Base-by-base conservation (phyloP, 768 basidiomycete genomes). In the Panellus pusillus region DNA sequence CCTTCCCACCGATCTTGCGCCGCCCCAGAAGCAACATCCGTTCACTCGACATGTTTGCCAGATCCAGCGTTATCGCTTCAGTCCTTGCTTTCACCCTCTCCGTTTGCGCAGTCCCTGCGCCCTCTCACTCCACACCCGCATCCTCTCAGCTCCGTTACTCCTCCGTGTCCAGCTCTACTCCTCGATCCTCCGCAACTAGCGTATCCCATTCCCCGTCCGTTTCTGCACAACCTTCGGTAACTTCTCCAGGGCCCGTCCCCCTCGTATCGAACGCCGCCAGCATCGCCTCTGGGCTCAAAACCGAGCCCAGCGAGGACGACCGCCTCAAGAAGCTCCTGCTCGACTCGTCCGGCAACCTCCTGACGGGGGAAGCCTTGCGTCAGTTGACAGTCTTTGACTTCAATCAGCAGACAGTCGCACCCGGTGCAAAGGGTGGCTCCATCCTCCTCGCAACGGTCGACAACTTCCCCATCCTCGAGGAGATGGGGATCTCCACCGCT, bases 281-380 rank as follows among this genome's bases (percentile, higher is more conserved):
- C 39, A 9, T 40, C 39, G 39, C 39, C 2, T 9, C 39, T 15
- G 39, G 17, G 19, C n/a, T 40, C 17, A 40, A 20, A n/a, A 40
- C 12, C n/a, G 17, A 40, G 19, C 47, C 46, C 44, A 56, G 39
- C 39, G 17, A 42, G 28, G 28, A 28, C 35, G 53, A 54, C 35
- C 53, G 53, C 35, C 37, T 54, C n/a, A 49, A 54, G 39, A 60
- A 64, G 9, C 49, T 72, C 31, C 32, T 35, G 11, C 65, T 72
- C 9, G 61, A 67, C 57, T 29, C 29, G 32, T 17, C n/a, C 39
- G 53, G 53, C 11, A 49, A 37, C 24, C 53, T 54, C 19, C 53
- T 54, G 32, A 54, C 53, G 24, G 53, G 39, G 3, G 39, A 40
- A 9, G 39, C 39, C 5, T 15, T 40, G 8, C 39, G 39, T 15